Evolutionary conservation across 306 rosid genomes (phyloP).

Genomic region (Oxytropis ochrocephala): DNA sequence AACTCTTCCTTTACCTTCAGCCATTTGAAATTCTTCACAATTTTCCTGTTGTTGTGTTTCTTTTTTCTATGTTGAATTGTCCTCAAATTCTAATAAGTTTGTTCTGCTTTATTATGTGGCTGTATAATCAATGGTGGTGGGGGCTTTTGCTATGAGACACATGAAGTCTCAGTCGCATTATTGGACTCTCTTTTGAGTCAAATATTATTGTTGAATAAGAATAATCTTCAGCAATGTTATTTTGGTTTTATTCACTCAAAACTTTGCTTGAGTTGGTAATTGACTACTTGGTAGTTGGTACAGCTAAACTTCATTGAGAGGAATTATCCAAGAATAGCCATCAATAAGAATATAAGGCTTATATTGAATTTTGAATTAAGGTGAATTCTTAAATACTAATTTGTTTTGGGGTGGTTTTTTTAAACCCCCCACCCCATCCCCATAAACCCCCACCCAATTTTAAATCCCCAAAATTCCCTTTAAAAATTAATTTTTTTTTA

Average conservation of each 20-base stretch:
- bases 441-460: too few species aligned
- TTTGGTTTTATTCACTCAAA: background rate
- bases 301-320: background rate
- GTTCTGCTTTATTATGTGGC: background rate
- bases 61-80: background rate
- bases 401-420: too few species aligned
- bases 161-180: background rate
- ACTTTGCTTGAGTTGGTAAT: background rate
- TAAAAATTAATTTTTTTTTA: too few species aligned
- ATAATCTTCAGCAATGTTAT: background rate
- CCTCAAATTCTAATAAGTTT: background rate
- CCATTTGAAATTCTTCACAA: background rate
- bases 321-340: background rate
- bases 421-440: too few species aligned
- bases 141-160: background rate
- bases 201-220: background rate
- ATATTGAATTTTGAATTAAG: too few species aligned
- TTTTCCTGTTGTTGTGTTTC: background rate
- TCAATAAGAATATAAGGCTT: too few species aligned
- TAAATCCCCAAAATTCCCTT: too few species aligned
- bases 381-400: too few species aligned
- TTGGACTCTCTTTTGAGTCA: conserved; percentile 9
- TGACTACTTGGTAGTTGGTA: too few species aligned
- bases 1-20: conserved; percentile 6
- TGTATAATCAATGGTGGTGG: background rate